These are phyloP conservation scores for Suillus bovinus DNA, from an alignment of 768 basidiomycete genomes.

Conservation along the genomic window DNA sequence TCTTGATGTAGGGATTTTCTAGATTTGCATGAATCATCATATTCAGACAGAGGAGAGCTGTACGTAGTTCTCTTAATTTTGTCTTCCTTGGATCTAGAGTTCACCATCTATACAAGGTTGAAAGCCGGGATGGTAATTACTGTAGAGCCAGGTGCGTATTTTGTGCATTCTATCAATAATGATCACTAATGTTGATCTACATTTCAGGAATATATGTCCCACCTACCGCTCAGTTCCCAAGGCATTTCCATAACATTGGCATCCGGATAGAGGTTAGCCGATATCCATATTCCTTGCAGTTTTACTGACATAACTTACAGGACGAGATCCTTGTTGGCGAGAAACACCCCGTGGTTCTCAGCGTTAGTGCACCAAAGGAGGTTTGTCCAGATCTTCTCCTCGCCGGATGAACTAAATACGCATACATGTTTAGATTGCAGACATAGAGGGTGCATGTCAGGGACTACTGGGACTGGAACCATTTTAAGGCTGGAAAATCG, in stretches of 20 bases:
- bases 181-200: slow-evolving; percentile 11
- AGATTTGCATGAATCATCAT: slow-evolving; percentile 89
- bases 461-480: slow-evolving; percentile 66
- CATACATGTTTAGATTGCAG: slow-evolving; percentile 48
- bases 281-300: not conserved
- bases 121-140: slow-evolving; percentile 90
- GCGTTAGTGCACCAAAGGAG: slow-evolving; percentile 81
- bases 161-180: not conserved
- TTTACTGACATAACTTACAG: slow-evolving; percentile 28
- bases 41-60: slow-evolving; percentile 56
- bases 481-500: slow-evolving; percentile 13
- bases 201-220: slow-evolving; percentile 84
- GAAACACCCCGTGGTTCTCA: slow-evolving; percentile 61
- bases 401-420: slow-evolving; percentile 8
- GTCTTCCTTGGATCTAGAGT: slow-evolving; percentile 7
- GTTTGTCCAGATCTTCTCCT: slow-evolving; percentile 34
- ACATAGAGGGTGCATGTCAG: slow-evolving; percentile 81
- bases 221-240: slow-evolving; percentile 73
- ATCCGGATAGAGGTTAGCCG: slow-evolving; percentile 81
- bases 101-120: slow-evolving; percentile 44
- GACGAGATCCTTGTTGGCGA: slow-evolving; percentile 76
- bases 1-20: slow-evolving; percentile 13
- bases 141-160: slow-evolving; percentile 72
- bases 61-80: slow-evolving; percentile 32
- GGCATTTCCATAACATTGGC: slow-evolving; percentile 86